Evolutionary conservation across 75 land plant species (phyloP).

Genomic region (Chamaecyparis obtusa): DNA sequence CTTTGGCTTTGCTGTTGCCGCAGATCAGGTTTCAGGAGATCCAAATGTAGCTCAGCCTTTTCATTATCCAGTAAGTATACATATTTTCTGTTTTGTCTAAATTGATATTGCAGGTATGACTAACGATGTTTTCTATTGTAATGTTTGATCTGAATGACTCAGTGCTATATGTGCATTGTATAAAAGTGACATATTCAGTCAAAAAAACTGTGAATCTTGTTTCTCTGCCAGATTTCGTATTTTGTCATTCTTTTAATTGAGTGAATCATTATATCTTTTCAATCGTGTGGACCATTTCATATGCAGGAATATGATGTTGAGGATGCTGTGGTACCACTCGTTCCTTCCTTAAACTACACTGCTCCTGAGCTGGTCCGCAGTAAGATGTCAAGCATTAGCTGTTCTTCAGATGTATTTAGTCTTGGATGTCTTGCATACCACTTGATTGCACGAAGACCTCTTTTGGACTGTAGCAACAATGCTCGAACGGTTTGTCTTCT

Average conservation of each 20-base stretch:
- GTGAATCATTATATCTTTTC: not conserved
- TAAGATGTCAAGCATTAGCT: conserved; percentile 34
- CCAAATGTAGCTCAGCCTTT: conserved; percentile 46
- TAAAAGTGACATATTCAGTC: not conserved
- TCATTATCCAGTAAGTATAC: conserved; percentile 71
- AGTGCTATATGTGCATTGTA: not conserved
- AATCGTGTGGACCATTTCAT: not conserved
- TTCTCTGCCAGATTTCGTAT: not conserved
- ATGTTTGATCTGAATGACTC: not conserved
- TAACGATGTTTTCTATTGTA: not conserved
- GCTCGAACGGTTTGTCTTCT: conserved; percentile 66
- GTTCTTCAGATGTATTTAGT: conserved; percentile 83
- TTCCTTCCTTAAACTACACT: conserved; percentile 87
- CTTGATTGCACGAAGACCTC: conserved; percentile 64
- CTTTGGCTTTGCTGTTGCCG: conserved; percentile 79
- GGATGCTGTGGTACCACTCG: conserved; percentile 82
- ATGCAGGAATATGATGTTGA: conserved; percentile 95
- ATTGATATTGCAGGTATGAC: not conserved
- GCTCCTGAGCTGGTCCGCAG: conserved; percentile 88
- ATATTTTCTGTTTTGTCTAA: not conserved
- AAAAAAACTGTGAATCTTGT: not conserved
- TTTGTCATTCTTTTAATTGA: not conserved
- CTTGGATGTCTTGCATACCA: conserved; percentile 89
- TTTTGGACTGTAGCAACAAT: conserved; percentile 89
- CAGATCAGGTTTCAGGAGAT: conserved; percentile 62